These are phyloP conservation scores for Solanum clarkiae DNA, from an alignment of 257 asterid species.

Conservation along the genomic window DNA sequence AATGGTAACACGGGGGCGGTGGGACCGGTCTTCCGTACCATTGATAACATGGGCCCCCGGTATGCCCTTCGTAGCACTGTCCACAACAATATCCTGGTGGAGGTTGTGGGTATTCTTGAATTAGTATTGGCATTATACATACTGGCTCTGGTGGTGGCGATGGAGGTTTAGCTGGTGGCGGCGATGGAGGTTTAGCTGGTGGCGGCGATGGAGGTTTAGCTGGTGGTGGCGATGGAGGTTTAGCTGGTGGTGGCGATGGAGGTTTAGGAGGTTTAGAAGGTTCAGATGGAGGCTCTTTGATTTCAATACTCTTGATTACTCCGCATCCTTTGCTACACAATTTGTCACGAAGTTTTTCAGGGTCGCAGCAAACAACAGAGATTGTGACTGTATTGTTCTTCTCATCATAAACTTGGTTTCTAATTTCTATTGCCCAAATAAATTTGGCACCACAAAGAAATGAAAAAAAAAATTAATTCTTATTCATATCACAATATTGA, in stretches of 20 bases:
- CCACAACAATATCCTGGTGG: slow-evolving; percentile 23
- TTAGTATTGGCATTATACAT: neutral
- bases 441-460: neutral
- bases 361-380: slow-evolving; percentile 60
- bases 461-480: neutral
- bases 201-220: too few species aligned
- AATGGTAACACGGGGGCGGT: slow-evolving; percentile 26
- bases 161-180: neutral
- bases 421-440: slow-evolving; percentile 45
- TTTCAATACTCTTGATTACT: slow-evolving; percentile 50
- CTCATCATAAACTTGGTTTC: slow-evolving; percentile 61
- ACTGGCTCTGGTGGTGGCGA: neutral
- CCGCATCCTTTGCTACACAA: slow-evolving; percentile 39
- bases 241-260: too few species aligned
- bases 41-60: neutral
- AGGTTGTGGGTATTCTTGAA: slow-evolving; percentile 21
- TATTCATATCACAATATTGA: neutral
- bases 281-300: slow-evolving; percentile 6
- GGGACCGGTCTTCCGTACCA: slow-evolving; percentile 12
- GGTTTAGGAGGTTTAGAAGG: too few species aligned
- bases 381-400: slow-evolving; percentile 45
- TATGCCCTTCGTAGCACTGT: slow-evolving; percentile 18
- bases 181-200: too few species aligned
- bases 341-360: slow-evolving; percentile 68
- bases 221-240: too few species aligned